Conservation (phyloP, 2,329 filamentous ascomycete species). For the Pseudogymnoascus sp. region DNA sequence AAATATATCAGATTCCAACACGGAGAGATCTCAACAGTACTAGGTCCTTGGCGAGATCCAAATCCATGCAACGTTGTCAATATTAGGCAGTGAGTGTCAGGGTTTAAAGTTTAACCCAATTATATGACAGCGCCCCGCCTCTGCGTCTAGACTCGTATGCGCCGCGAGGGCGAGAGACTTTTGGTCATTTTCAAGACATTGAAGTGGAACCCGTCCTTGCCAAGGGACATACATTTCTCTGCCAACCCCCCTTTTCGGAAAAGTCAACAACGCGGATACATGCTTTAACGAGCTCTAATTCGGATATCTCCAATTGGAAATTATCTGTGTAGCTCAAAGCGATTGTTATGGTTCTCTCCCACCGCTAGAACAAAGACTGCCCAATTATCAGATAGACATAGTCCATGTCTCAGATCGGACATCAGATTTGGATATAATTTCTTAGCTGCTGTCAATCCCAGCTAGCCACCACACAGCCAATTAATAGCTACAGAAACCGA, state of each 20-base stretch:
- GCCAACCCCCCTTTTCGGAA: not conserved
- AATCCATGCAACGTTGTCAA: not conserved
- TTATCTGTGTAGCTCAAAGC: not conserved
- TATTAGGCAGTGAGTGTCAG: not conserved
- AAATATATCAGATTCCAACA: not conserved
- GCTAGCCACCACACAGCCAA: not conserved
- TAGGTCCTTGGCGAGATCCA: not conserved
- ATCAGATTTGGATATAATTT: not conserved
- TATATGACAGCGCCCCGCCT: not conserved
- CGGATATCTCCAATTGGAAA: not conserved
- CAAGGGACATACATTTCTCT: not conserved
- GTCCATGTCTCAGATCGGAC: not conserved
- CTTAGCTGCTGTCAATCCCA: not conserved
- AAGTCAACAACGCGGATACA: not conserved
- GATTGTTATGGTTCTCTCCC: not conserved
- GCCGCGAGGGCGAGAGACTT: not conserved
- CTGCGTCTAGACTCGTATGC: not conserved
- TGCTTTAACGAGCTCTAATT: not conserved
- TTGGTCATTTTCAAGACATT: slow-evolving; percentile 7
- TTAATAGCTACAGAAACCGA: not conserved
- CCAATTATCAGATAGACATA: not conserved
- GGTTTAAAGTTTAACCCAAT: not conserved
- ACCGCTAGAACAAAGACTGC: not conserved
- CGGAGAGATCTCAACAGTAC: not conserved
- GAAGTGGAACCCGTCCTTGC: not conserved